These are phyloP conservation scores for Sugiyamaella lignohabitans DNA, from an alignment of 805 yeast genomes.

Conservation along the genomic window DNA sequence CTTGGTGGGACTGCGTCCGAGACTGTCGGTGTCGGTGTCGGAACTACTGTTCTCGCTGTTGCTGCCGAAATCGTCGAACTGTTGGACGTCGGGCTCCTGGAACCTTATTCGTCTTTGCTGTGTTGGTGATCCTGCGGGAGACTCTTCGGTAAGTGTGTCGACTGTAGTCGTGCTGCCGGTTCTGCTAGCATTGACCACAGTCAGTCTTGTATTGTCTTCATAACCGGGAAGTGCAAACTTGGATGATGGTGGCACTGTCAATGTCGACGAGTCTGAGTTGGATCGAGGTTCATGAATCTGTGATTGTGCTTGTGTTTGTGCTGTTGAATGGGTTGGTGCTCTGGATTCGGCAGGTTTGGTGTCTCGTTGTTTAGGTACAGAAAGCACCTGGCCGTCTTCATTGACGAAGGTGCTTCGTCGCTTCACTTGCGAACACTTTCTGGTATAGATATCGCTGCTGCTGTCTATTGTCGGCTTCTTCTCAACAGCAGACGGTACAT, in stretches of 20 bases:
- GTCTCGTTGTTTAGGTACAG: not conserved
- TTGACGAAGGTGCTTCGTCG: not conserved
- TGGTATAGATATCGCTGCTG: constrained; percentile 9
- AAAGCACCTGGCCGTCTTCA: not conserved
- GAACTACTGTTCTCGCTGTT: not conserved
- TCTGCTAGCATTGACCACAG: constrained; percentile 15
- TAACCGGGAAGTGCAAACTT: constrained; percentile 19
- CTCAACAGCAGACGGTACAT: too few species aligned
- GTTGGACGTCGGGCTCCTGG: not conserved
- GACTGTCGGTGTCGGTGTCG: not conserved
- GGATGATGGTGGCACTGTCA: not conserved
- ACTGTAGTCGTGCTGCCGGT: constrained; percentile 7
- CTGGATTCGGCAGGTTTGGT: too few species aligned
- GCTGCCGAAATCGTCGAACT: not conserved
- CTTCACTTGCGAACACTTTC: constrained; percentile 17
- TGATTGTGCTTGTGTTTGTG: not conserved
- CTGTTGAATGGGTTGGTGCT: not conserved
- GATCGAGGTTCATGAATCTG: not conserved
- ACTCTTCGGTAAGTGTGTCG: not conserved
- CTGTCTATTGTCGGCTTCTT: not conserved
- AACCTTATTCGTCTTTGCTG: not conserved
- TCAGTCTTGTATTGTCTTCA: constrained; percentile 14
- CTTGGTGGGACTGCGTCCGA: not conserved
- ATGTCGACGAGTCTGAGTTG: not conserved
- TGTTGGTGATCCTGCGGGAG: too few species aligned